phyloP scores from a whole-genome alignment of 73 alveolate species.

The Tetrahymena borealis region DNA sequence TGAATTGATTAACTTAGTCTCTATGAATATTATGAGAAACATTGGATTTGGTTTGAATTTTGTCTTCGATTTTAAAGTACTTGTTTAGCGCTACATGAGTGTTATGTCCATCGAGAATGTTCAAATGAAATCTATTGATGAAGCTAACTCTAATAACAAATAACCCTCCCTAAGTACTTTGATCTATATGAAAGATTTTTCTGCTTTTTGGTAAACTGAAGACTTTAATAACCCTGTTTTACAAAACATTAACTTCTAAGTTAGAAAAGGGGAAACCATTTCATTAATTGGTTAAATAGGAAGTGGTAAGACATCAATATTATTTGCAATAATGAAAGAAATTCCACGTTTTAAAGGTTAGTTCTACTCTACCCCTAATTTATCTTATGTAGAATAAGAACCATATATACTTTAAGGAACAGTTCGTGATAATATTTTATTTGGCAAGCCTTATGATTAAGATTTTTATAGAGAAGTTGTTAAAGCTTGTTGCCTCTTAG shows the following conservation, averaged over 20 bases:
- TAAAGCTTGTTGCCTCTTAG: conserved; percentile 28
- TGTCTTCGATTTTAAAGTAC: background rate
- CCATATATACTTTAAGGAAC: conserved; percentile 48
- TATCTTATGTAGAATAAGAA: conserved; percentile 49
- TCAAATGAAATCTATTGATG: background rate
- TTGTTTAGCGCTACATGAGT: background rate
- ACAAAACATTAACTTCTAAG: conserved; percentile 46
- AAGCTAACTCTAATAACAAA: background rate
- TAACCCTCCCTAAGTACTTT: background rate
- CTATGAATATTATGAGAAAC: background rate
- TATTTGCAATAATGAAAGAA: conserved; percentile 28
- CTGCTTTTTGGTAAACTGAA: background rate
- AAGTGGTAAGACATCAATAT: conserved; percentile 42
- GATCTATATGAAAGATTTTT: conserved; percentile 7
- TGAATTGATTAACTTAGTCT: background rate
- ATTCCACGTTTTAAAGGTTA: background rate
- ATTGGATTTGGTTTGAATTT: background rate
- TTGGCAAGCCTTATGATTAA: conserved; percentile 42
- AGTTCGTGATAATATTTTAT: conserved; percentile 41
- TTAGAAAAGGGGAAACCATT: conserved; percentile 57
- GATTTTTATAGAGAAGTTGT: conserved; percentile 28
- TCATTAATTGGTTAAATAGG: conserved; percentile 44
- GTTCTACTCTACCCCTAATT: background rate
- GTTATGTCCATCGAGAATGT: background rate
- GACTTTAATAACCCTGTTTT: conserved; percentile 5